Base-by-base conservation (phyloP, 768 basidiomycete genomes). In the Xerocomellus dryophilus region DNA sequence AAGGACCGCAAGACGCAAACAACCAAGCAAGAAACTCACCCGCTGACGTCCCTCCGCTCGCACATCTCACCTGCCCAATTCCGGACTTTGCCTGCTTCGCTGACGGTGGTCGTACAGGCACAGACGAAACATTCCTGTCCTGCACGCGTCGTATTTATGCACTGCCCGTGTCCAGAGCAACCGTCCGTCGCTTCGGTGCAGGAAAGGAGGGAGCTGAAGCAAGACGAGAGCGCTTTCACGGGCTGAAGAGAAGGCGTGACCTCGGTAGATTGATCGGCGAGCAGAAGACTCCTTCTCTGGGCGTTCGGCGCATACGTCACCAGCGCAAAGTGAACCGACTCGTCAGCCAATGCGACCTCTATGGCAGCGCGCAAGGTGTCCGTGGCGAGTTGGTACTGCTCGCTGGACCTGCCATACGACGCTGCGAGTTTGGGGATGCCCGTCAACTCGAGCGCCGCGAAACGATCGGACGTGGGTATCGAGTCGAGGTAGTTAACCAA, bases 41-140 rank as follows among this genome's bases (percentile, higher is more conserved):
- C 82, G 76, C 88, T 91, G 44, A 93, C 72, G 64, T 93, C 91
- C 70, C 82, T 84, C 58, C 84, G 79, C 74, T 92, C 83, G 60
- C 91, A 93, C 57, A 76, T 80, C 48, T 80, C 77, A 5, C 91
- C 91, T 1, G 79, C 90, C 90, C 91, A 93, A 31, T 69, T 71
- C 57, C 84, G 79, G 4, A 78, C 82, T 66, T 83, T 67, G n/a
- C 83, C 78, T 23, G 74, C 69, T 10, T 77, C 76, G 51, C 78
- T 72, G 43, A 78, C 78, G 10, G 82, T 85, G 25, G 70, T 73
- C 1, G 57, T 49, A 57, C 80, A 82, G 4, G 71, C 66, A 55
- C 81, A 82, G 0, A 72, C 68, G 51, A 73, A 83, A 61, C 82
- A 83, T 1, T 72, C 70, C 56, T 69, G 70, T 12, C 85, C 88